Evolutionary conservation across 495 filamentous ascomycete species (phyloP), one percentile per base, ranked within the genome.

Genomic region (Aspergillus nidulans): DNA sequence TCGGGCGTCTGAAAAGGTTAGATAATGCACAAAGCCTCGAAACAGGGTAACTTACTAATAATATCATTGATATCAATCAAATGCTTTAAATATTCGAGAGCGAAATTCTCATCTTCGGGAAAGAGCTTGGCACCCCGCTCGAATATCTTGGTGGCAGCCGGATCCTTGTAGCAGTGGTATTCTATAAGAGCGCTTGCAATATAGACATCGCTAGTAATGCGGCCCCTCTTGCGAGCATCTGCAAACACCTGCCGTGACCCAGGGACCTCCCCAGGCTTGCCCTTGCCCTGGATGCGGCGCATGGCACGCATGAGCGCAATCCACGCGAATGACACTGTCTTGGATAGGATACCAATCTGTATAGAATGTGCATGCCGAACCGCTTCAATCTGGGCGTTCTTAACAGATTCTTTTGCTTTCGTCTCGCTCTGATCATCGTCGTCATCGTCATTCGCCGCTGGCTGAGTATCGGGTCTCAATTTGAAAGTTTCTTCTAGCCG

Each of bases 11-110:
- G 60, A 52, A 18, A 16, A 44, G 48, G 15, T 61, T 25, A 12
- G 48, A 76, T 55, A 70, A 62, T n/a, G 53, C 28, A 12, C 12
- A 18, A 20, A 23, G 21, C 6, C 2, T 26, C 10, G 16, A n/a
- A 13, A 21, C 15, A 36, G 20, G 1, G 46, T 6, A 40, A 80
- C 90, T 82, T 80, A 95, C 91, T 97, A 41, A 88, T 96, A 45
- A 89, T 85, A 69, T 98, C 94, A 56, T 95, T 92, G 60, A 87
- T 87, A 20, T 87, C 84, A 53, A 97, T 84, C 44, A 97, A 77
- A 73, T 96, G 91, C 72, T 96, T 97, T 63, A 97, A 73, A 63
- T 97, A 96, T 66, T 96, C 91, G 34, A 97, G 77, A 7, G 91
- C 87, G 70, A 96, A 97, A 47, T 83, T 76, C 64, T 95, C 92